Base-by-base conservation (phyloP, 768 basidiomycete genomes). In the Goffeauzyma gilvescens region DNA sequence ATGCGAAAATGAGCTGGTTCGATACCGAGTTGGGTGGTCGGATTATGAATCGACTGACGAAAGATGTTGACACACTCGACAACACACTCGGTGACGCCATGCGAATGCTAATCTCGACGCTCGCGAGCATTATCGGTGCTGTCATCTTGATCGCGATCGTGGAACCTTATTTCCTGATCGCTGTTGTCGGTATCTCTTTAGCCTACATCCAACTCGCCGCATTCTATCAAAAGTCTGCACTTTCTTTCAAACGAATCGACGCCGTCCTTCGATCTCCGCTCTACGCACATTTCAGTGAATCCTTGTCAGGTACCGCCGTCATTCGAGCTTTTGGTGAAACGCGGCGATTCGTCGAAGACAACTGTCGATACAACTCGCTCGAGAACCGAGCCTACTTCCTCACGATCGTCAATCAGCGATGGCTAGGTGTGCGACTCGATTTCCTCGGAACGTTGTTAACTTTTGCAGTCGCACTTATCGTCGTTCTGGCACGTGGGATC, bases 241-340 rank as follows among this genome's bases (percentile, higher is more conserved):
- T 86, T 50, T 85, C 90, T 60, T 68, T 89, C 50, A 90, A 89
- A 70, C 58, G 49, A 15, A 55, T 63, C 37, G 53, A 55, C 34
- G 44, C 44, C 3, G 39, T 45, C 9, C 39, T 43, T 15, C 20
- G 38, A 6, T 81, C 81, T 0, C 77, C 79, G 0, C 65, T 95
- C 14, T 93, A 93, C 59, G 78, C 84, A 0, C 85, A 89, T 57
- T 93, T 93, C 64, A 82, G 83, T 2, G 87, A 93, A 66, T 81
- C 79, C 22, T 68, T 93, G 9, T 78, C 79, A 9, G 89, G 89
- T 14, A 63, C 90, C 28, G 72, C 81, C 1, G 87, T 84, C 6
- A 86, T 90, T 38, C 75, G 85, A 22, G 84, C 85, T 0, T 93
- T 90, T 47, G 77, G 78, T 9, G 87, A 83, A 58, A 60, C 71